Percentiles rank a stretch among this genome's conserved stretches.
phyloP scores from a whole-genome alignment of 2,329 filamentous ascomycete genomes.

The Cladosporium halotolerans region DNA sequence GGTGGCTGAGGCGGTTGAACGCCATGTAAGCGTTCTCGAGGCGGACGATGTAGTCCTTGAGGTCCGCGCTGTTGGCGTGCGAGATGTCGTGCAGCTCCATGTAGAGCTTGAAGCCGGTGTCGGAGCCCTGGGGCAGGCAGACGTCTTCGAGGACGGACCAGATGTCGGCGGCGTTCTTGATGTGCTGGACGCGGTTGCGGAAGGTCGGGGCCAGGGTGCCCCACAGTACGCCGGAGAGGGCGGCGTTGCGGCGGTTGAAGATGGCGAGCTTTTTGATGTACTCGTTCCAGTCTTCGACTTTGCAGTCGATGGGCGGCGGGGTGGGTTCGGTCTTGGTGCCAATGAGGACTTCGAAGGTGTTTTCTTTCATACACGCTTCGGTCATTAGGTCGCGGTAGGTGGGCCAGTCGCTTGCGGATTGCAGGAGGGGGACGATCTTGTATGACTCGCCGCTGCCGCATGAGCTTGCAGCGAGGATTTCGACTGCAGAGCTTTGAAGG shows the following conservation, averaged over 20 bases:
- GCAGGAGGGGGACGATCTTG: conserved; percentile 16
- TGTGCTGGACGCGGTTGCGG: conserved; percentile 20
- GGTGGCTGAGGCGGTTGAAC: conserved; percentile 21
- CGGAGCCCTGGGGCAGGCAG: conserved; percentile 24
- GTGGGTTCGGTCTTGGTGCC: conserved; percentile 25
- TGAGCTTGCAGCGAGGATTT: conserved; percentile 25
- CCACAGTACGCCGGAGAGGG: conserved; percentile 22
- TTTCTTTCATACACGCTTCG: conserved; percentile 27
- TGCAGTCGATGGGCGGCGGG: conserved; percentile 17
- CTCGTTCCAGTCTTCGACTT: conserved; percentile 28
- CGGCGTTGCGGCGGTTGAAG: conserved; percentile 26
- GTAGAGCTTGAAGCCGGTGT: conserved; percentile 23
- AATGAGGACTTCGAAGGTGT: conserved; percentile 24
- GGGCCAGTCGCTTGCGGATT: conserved; percentile 21
- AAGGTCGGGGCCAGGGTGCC: conserved; percentile 21
- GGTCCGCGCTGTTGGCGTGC: conserved; percentile 15
- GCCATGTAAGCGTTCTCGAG: conserved; percentile 23
- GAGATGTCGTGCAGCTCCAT: conserved; percentile 22
- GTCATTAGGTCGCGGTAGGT: conserved; percentile 23
- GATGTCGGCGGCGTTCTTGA: conserved; percentile 20
- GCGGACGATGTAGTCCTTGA: conserved; percentile 23
- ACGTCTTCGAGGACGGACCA: conserved; percentile 26
- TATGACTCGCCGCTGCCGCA: conserved; percentile 28
- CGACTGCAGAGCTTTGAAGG: conserved; percentile 24
- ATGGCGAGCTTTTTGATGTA: conserved; percentile 30